Base-by-base conservation (phyloP, 2,329 filamentous ascomycete genomes). In the Pseudogymnoascus sp. region DNA sequence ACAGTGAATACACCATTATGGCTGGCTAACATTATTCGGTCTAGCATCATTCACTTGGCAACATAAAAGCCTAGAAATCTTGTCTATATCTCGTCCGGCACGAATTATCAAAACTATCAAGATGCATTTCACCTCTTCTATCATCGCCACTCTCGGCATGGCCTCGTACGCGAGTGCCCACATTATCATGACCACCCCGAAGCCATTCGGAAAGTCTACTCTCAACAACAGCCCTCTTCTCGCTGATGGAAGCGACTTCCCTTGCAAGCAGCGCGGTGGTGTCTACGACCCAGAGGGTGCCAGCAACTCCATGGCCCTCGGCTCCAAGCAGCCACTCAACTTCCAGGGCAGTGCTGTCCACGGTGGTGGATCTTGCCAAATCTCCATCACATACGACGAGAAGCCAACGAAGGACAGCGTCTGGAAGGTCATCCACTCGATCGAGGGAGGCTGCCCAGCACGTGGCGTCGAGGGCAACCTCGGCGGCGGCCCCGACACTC, bases 351-450 rank as follows among this genome's bases (percentile, higher is more conserved):
- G 80, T 58, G 92, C 92, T 2, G 85, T 87, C 0, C 94, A 99
- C 68, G 92, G 92, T 15, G 94, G 94, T 61, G 94, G 94, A 0
- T 95, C 91, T 0, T 97, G 94, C 78, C 94, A 99, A 70, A 77
- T 97, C 63, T 89, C 88, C 7, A 78, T 99, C 68, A 94, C 92
- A 0, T 91, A 89, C 15, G 93, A 97, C 68, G 78, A 80, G 9
- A 76, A 81, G 10, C 86, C 92, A 0, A 86, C 83, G 27, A 83
- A 82, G 66, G 74, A 83, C 67, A 88, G 84, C 0, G 81, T 83
- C 21, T 99, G 89, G 86, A 92, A 92, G 74, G 93, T 97, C 65
- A 92, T 99, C 74, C 86, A 94, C 71, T 93, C 89, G 0, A 90
- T 92, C 29, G 82, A 92, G 64, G 93, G 93, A 38, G 92, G 92